Base-by-base conservation (phyloP, 2,329 filamentous ascomycete species). In the Botryotinia narcissicola region DNA sequence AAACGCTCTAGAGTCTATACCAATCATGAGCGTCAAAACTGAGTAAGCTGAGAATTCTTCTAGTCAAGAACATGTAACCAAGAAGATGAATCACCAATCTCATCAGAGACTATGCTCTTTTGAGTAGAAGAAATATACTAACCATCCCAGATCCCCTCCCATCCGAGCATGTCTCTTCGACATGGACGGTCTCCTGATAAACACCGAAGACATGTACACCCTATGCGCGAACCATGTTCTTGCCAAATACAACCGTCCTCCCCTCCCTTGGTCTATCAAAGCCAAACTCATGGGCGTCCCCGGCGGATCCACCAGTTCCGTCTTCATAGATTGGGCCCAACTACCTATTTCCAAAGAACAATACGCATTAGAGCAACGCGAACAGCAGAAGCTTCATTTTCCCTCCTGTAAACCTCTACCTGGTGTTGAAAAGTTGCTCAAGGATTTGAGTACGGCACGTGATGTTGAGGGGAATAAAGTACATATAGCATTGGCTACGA, bases 111-210 rank as follows among this genome's bases (percentile, higher is more conserved):
- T 18, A 40, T n/a, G 22, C 29, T 32, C 44, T 10, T 8, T 8
- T 25, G 22, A 29, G 7, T 22, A 14, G 14, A 54, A 37, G 10
- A 9, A 37, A 67, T 22, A 6, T 40, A 22, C 64, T 40, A 40
- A 67, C 9, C 40, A 14, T n/a, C 22, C 48, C 35, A 93, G 92
- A 81, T 91, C 94, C 82, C 92, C 93, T 29, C 90, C 92, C 63
- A 87, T 98, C 74, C 89, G 94, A 78, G 96, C 95, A 78, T 98
- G 95, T 83, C 91, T 99, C 77, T 98, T 99, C 82, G 96, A 99
- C 86, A 98, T 98, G 95, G 96, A 99, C 83, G 96, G 96, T 74
- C 91, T 99, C 46, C 89, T 99, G n/a, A 92, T 99, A 81, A 91
- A 98, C 83, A 94, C 93, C 46, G 96, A 98, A 85, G 96, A 98